Conservation (phyloP, 2,329 filamentous ascomycete genomes). For the Diaporthe batatas region DNA sequence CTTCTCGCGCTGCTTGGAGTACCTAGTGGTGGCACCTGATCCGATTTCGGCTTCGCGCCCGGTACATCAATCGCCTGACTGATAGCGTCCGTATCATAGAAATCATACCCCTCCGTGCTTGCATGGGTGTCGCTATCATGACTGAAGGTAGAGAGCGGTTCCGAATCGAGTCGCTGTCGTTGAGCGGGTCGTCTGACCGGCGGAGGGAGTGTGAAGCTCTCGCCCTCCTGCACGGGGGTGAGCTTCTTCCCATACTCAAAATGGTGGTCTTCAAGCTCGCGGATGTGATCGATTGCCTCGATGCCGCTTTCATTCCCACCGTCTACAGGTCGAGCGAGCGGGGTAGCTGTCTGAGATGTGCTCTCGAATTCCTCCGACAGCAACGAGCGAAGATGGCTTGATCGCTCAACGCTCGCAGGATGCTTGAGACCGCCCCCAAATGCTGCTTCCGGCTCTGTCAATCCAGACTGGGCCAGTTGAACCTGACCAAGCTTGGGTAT, state of each 20-base stretch:
- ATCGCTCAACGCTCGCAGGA: constrained; percentile 52
- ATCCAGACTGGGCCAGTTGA: constrained; percentile 13
- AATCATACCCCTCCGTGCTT: constrained; percentile 75
- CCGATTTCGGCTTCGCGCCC: constrained; percentile 55
- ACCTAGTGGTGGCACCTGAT: constrained; percentile 47
- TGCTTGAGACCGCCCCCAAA: constrained; percentile 44
- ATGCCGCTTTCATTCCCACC: constrained; percentile 51
- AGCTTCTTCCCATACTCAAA: constrained; percentile 56
- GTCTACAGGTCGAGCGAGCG: constrained; percentile 66
- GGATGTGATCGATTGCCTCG: constrained; percentile 45
- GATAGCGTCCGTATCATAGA: constrained; percentile 72
- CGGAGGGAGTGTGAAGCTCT: constrained; percentile 65
- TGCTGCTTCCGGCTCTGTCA: neutral
- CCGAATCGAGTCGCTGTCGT: constrained; percentile 63
- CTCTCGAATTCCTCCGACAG: constrained; percentile 71
- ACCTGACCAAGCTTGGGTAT: constrained; percentile 30
- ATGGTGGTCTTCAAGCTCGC: constrained; percentile 43
- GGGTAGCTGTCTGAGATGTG: constrained; percentile 73
- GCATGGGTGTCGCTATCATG: constrained; percentile 63
- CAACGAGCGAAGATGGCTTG: constrained; percentile 57
- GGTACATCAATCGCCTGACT: constrained; percentile 67
- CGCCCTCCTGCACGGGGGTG: constrained; percentile 64
- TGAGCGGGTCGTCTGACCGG: constrained; percentile 46
- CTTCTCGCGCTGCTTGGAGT: constrained; percentile 50
- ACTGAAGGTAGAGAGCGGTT: constrained; percentile 64